Evolutionary conservation across 805 yeast species (phyloP).

Genomic region (Candida ponderosae): DNA sequence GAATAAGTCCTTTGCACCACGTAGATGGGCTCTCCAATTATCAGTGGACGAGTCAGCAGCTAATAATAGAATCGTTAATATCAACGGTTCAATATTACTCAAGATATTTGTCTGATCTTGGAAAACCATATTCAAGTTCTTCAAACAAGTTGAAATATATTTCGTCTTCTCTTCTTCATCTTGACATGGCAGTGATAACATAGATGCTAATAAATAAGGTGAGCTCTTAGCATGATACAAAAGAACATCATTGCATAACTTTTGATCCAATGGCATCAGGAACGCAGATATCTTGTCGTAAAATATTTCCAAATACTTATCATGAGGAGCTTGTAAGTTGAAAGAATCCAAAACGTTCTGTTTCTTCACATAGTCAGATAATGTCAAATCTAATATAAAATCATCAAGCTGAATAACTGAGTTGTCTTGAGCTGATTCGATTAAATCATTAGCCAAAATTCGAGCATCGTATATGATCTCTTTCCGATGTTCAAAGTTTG

Average conservation of each 20-base stretch:
- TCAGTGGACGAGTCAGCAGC: conserved; percentile 51
- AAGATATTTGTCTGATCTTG: conserved; percentile 31
- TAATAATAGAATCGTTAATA: conserved; percentile 55
- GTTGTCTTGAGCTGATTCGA: conserved; percentile 8
- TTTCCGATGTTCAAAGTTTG: neutral
- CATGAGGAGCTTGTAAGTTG: conserved; percentile 15
- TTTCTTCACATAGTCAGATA: conserved; percentile 11
- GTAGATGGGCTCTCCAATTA: conserved; percentile 59
- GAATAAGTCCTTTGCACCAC: conserved; percentile 58
- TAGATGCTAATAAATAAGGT: conserved; percentile 46
- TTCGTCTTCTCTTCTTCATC: conserved; percentile 27
- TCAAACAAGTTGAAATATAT: conserved; percentile 45
- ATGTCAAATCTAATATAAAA: conserved; percentile 10
- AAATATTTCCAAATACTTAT: conserved; percentile 13
- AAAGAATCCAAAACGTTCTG: conserved; percentile 14
- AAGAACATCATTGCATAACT: conserved; percentile 43
- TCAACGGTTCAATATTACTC: conserved; percentile 57
- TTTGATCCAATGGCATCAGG: conserved; percentile 24
- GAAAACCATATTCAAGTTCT: conserved; percentile 31
- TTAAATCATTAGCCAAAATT: conserved; percentile 14
- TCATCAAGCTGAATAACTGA: conserved; percentile 9
- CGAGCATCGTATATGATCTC: conserved; percentile 16
- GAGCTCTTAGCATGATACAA: conserved; percentile 39
- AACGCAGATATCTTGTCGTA: conserved; percentile 15
- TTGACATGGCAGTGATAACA: conserved; percentile 48